A percentile compares a stretch with the other conserved stretches of the same genome.
Evolutionary conservation across 371 early-diverging fungal species (phyloP).

Genomic region (Mycotypha africana): DNA sequence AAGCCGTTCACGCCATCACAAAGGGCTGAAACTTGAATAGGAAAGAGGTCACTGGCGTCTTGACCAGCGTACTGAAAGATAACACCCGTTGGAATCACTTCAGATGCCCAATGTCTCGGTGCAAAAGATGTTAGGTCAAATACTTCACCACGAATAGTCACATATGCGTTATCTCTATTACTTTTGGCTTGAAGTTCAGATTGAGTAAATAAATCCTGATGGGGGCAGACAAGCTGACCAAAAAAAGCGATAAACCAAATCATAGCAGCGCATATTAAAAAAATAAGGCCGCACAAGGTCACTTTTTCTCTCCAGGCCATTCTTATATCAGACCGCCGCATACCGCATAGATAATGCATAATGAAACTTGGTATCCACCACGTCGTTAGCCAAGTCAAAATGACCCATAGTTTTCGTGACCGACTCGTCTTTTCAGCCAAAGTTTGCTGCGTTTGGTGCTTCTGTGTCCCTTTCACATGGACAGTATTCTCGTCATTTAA

Average conservation of each 20-base stretch:
- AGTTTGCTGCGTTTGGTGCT: constrained; percentile 2
- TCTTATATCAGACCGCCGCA: constrained; percentile 76
- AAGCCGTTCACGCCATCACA: constrained; percentile 37
- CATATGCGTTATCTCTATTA: constrained; percentile 43
- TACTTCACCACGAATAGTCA: constrained; percentile 69
- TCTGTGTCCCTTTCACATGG: background rate
- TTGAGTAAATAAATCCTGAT: constrained; percentile 61
- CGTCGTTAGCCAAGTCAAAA: constrained; percentile 76
- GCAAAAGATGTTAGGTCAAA: constrained; percentile 67
- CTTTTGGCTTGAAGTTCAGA: constrained; percentile 43
- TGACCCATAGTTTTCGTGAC: constrained; percentile 72
- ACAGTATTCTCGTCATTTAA: background rate
- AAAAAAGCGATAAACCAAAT: constrained; percentile 71
- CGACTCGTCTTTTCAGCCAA: constrained; percentile 23
- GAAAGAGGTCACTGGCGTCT: constrained; percentile 68
- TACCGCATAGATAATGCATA: constrained; percentile 54
- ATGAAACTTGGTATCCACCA: constrained; percentile 81
- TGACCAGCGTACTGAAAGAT: constrained; percentile 61
- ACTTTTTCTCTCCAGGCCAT: constrained; percentile 87
- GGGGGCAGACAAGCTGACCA: constrained; percentile 83
- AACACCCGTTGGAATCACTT: constrained; percentile 35
- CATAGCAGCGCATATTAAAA: constrained; percentile 48
- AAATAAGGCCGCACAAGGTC: constrained; percentile 71
- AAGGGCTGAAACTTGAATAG: constrained; percentile 65
- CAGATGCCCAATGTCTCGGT: constrained; percentile 49